A percentile compares a stretch with the other conserved stretches of the same genome.
Evolutionary conservation across 2,329 filamentous ascomycete species (phyloP).

Genomic region (Fusarium sp.): DNA sequence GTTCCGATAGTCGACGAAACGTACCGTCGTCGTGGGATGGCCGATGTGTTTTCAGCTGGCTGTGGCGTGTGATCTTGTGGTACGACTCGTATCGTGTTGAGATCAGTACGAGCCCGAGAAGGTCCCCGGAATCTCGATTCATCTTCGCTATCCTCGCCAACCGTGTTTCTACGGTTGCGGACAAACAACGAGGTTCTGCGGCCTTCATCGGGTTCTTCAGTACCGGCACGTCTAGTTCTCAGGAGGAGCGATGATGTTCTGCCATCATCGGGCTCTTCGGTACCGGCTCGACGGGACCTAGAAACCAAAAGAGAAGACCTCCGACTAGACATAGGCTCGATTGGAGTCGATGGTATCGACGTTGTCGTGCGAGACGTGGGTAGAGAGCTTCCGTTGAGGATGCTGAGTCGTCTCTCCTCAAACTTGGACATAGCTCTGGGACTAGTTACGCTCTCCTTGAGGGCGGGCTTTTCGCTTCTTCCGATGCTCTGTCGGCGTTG

Average conservation of each 20-base stretch:
- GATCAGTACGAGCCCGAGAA: conserved; percentile 69
- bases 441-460: conserved; percentile 55
- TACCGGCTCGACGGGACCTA: conserved; percentile 58
- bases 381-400: conserved; percentile 59
- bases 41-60: conserved; percentile 36
- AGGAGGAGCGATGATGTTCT: conserved; percentile 58
- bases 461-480: conserved; percentile 54
- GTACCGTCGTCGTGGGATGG: conserved; percentile 65
- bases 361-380: conserved; percentile 59
- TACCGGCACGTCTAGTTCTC: conserved; percentile 60
- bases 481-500: conserved; percentile 57
- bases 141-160: conserved; percentile 61
- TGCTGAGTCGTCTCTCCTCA: conserved; percentile 64
- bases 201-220: conserved; percentile 63
- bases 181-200: conserved; percentile 58
- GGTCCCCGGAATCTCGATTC: conserved; percentile 65
- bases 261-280: conserved; percentile 62
- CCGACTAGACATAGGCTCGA: conserved; percentile 55
- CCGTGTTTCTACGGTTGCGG: conserved; percentile 60
- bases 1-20: conserved; percentile 60
- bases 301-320: conserved; percentile 64
- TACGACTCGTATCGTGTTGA: conserved; percentile 54
- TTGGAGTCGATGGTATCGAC: conserved; percentile 56
- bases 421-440: conserved; percentile 63
- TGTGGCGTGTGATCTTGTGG: conserved; percentile 46